Evolutionary conservation across 1,284 basidiomycete genomes (phyloP).

Genomic region (Thecaphora frezii): DNA sequence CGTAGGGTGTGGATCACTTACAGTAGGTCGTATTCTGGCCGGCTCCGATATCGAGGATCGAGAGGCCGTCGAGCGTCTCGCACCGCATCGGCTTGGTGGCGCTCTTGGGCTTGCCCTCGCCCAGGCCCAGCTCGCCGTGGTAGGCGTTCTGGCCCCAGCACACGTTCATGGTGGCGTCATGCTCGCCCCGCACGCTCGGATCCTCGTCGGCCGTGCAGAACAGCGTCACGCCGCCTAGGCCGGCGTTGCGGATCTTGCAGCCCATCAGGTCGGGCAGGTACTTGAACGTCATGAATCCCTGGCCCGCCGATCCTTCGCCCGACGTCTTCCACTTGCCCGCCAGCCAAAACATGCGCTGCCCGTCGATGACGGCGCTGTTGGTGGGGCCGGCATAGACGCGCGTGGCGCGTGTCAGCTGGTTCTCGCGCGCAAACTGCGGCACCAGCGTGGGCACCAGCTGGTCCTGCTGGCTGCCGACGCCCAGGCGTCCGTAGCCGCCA

Average conservation of each 20-base stretch:
- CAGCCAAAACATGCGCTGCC: slow-evolving; percentile 74
- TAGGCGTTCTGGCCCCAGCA: slow-evolving; percentile 75
- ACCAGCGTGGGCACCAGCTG: slow-evolving; percentile 58
- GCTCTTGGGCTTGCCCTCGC: slow-evolving; percentile 77
- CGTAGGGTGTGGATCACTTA: neutral
- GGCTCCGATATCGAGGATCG: slow-evolving; percentile 77
- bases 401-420: slow-evolving; percentile 68
- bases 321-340: slow-evolving; percentile 78
- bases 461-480: slow-evolving; percentile 77
- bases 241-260: slow-evolving; percentile 61
- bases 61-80: slow-evolving; percentile 71
- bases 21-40: slow-evolving; percentile 80
- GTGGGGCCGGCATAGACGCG: slow-evolving; percentile 78
- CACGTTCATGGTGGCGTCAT: slow-evolving; percentile 75
- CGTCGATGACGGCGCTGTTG: slow-evolving; percentile 80
- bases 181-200: slow-evolving; percentile 59
- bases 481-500: slow-evolving; percentile 62
- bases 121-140: slow-evolving; percentile 80
- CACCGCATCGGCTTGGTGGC: slow-evolving; percentile 80
- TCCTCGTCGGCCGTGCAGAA: slow-evolving; percentile 73
- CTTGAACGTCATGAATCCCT: slow-evolving; percentile 40
- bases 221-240: slow-evolving; percentile 85
- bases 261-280: slow-evolving; percentile 54
- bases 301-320: slow-evolving; percentile 71
- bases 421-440: slow-evolving; percentile 61